Evolutionary conservation across 768 basidiomycete species (phyloP), one percentile per base, ranked within the genome.

Genomic region (Podaxis sp.): DNA sequence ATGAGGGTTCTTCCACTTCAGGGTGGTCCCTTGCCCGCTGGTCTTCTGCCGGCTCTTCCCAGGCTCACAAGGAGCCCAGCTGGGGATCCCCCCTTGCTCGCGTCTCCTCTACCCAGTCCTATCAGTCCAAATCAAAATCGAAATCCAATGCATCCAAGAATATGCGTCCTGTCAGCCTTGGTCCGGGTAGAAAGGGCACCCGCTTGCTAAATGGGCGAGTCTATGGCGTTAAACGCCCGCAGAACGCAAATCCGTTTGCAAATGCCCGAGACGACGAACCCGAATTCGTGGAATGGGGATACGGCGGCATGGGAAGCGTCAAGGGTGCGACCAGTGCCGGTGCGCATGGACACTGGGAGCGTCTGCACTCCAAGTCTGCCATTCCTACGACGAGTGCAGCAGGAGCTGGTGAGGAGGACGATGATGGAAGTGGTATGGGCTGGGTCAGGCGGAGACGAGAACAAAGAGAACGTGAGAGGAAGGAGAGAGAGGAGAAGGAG

Each of bases 251-350:
- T 68, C 86, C 82, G 0, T 91, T 91, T 66, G 87, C 83, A 5
- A 87, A 80, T 62, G 86, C 79, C 13, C 79, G 80, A 4, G 86
- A 87, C 30, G 84, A 87, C 0, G 90, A 92, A 65, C 89, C 90
- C 36, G 89, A 89, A 70, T 96, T 96, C 67, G 91, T 94, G 15
- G 94, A 96, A 73, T 96, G 94, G 94, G 94, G 94, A 0, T 91
- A 90, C 62, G 91, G 91, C 36, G 91, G 91, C 2, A 89, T 94
- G 88, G 93, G 93, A 28, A 83, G 82, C 38, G 82, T 83, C 0
- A 76, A 75, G 30, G 79, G 78, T 2, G 79, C 73, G 22, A 72
- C 70, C 52, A 75, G 75, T 49, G 77, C 76, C 1, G 78, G 75
- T 48, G 75, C 76, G 11, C 74, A 70, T 13, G 69, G 68, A 24